phyloP scores from a whole-genome alignment of 2,329 filamentous ascomycete species.

The Arthrobotrys pseudoclavata region DNA sequence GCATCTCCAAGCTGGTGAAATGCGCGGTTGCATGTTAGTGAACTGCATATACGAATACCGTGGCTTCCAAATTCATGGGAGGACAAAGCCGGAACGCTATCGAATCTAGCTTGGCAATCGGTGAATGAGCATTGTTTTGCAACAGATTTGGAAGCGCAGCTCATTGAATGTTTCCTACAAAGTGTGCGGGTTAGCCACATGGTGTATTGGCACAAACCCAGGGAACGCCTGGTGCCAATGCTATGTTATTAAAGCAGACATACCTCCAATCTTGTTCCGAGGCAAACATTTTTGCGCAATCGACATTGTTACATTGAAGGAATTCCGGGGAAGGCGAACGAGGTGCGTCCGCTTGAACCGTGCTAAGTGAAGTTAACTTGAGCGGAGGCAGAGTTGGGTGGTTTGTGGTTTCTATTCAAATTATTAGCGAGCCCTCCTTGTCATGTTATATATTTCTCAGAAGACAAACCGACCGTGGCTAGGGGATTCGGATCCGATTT shows the following conservation, averaged over 20 bases:
- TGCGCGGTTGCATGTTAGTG: constrained; percentile 57
- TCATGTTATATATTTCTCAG: neutral
- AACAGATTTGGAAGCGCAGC: constrained; percentile 27
- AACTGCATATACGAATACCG: constrained; percentile 59
- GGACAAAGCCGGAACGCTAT: constrained; percentile 41
- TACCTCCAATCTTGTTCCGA: constrained; percentile 58
- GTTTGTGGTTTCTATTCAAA: neutral
- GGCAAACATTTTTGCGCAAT: constrained; percentile 51
- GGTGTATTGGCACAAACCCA: neutral
- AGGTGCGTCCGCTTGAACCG: constrained; percentile 2
- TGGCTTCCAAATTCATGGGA: constrained; percentile 57
- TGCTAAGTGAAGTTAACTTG: constrained; percentile 20
- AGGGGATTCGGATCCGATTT: constrained; percentile 28
- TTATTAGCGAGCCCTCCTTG: neutral
- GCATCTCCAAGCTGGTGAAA: constrained; percentile 58
- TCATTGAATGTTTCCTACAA: constrained; percentile 52
- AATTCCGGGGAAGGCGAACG: constrained; percentile 49
- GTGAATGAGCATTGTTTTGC: constrained; percentile 58
- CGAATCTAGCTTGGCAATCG: constrained; percentile 55
- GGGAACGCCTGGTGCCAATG: neutral
- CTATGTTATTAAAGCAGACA: neutral
- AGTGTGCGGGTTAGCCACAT: neutral
- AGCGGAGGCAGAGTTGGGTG: neutral
- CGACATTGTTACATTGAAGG: constrained; percentile 54
- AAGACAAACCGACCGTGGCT: constrained; percentile 26